Evolutionary conservation across 1,284 basidiomycete genomes (phyloP).

Genomic region (Cystobasidium slooffiae): DNA sequence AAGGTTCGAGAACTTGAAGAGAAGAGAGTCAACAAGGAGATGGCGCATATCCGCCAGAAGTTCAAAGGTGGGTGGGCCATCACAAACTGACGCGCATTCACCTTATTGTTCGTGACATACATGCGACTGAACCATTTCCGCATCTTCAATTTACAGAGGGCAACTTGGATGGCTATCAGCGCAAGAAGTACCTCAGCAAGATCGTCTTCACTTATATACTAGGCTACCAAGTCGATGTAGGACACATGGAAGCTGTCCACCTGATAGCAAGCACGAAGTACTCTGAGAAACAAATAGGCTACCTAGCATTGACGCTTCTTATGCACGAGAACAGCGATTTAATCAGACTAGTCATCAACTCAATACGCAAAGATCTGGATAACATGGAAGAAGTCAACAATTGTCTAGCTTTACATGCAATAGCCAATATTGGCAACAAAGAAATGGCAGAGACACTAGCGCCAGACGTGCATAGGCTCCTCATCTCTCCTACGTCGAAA

Average conservation of each 20-base stretch:
- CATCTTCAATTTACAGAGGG: constrained; percentile 68
- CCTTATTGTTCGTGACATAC: too few relatives aligned
- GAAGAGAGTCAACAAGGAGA: constrained; percentile 98
- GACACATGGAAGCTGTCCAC: constrained; percentile 99
- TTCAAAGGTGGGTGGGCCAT: constrained; percentile 75
- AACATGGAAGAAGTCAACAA: constrained; percentile 94
- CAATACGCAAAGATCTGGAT: constrained; percentile 95
- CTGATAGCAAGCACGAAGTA: constrained; percentile 94
- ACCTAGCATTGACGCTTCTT: constrained; percentile 92
- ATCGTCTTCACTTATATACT: constrained; percentile 99
- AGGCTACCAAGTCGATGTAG: constrained; percentile 97
- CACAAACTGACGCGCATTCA: not conserved
- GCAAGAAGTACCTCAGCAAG: constrained; percentile 90
- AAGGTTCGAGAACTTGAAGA: constrained; percentile 87
- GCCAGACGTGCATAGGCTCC: constrained; percentile 88
- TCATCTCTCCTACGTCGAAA: constrained; percentile 94
- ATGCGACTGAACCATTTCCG: too few relatives aligned
- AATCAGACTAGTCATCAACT: constrained; percentile 92
- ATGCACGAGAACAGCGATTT: constrained; percentile 99
- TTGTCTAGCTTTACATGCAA: constrained; percentile 94
- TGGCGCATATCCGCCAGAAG: constrained; percentile 99
- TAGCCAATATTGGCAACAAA: constrained; percentile 95
- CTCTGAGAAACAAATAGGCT: constrained; percentile 99
- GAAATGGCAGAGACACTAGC: constrained; percentile 97
- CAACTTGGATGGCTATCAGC: constrained; percentile 95